phyloP scores from a whole-genome alignment of 768 basidiomycete genomes.

The Infundibulicybe gibba region DNA sequence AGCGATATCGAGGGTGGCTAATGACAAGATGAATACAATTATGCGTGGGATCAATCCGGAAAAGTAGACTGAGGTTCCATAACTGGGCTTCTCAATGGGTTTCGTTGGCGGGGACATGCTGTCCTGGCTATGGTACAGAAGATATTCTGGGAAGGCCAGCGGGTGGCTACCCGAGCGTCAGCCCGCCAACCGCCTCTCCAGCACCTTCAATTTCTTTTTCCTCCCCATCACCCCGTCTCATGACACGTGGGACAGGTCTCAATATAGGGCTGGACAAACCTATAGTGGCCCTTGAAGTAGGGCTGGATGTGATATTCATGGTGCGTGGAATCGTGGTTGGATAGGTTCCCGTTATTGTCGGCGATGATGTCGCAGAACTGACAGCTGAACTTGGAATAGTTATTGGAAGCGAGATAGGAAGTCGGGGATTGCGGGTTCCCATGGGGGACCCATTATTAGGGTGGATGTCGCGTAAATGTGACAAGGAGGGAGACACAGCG shows the following conservation, averaged over 20 bases:
- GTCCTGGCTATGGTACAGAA: background rate
- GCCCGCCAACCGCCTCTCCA: slow-evolving; percentile 69
- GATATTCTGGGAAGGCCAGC: background rate
- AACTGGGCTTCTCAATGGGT: no score
- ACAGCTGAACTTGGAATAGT: slow-evolving; percentile 52
- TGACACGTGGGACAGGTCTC: slow-evolving; percentile 56
- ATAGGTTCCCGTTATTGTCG: slow-evolving; percentile 54
- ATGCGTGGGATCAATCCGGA: no score
- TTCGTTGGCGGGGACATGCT: no score
- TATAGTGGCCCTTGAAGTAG: slow-evolving; percentile 68
- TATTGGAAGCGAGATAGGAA: slow-evolving; percentile 68
- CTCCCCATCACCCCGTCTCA: slow-evolving; percentile 51
- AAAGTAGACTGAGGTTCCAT: no score
- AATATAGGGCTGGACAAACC: slow-evolving; percentile 76
- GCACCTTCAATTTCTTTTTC: slow-evolving; percentile 76
- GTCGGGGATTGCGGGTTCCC: slow-evolving; percentile 38
- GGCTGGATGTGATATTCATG: slow-evolving; percentile 64
- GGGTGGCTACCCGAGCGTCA: slow-evolving; percentile 41
- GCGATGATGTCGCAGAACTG: slow-evolving; percentile 70
- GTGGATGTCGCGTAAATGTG: slow-evolving; percentile 61
- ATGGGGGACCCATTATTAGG: slow-evolving; percentile 46
- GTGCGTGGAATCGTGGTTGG: slow-evolving; percentile 45
- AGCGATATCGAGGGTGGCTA: no score
- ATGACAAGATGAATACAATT: no score
- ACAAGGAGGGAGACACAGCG: slow-evolving; percentile 78